Evolutionary conservation across 805 yeast genomes (phyloP).

Genomic region (Maudiozyma turicensis): DNA sequence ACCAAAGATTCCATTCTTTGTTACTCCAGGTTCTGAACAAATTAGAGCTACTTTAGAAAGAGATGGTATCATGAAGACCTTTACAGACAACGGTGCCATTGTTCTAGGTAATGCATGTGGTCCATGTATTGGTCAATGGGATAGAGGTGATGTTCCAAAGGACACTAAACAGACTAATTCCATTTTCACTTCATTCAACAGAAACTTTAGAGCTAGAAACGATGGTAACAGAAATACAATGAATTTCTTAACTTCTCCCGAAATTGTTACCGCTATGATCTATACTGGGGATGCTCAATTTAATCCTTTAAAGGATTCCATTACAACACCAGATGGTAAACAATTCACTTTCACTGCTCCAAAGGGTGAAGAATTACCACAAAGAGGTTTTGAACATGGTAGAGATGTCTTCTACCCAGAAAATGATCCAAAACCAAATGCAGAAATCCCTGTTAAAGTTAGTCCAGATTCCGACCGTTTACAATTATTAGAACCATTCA

Average conservation of each 20-base stretch:
- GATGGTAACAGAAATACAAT: slow-evolving; percentile 97
- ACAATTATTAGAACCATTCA: slow-evolving; percentile 82
- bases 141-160: slow-evolving; percentile 69
- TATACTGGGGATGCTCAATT: slow-evolving; percentile 88
- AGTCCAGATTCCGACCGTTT: slow-evolving; percentile 86
- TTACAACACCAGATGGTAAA: slow-evolving; percentile 59
- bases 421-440: slow-evolving; percentile 52
- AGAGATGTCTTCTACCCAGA: slow-evolving; percentile 69
- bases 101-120: slow-evolving; percentile 98
- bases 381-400: slow-evolving; percentile 65
- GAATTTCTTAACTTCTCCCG: slow-evolving; percentile 98
- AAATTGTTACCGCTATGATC: slow-evolving; percentile 92
- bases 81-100: slow-evolving; percentile 79
- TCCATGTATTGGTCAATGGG: slow-evolving; percentile 99
- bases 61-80: slow-evolving; percentile 78
- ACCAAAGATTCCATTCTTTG: slow-evolving; percentile 86
- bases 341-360: slow-evolving; percentile 74
- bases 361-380: slow-evolving; percentile 76
- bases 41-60: slow-evolving; percentile 94
- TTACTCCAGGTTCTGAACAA: slow-evolving; percentile 97
- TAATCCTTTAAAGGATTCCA: slow-evolving; percentile 85
- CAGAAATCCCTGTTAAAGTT: slow-evolving; percentile 54
- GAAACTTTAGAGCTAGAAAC: slow-evolving; percentile 95
- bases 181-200: slow-evolving; percentile 92
- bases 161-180: slow-evolving; percentile 65